Evolutionary conservation across 495 filamentous ascomycete species (phyloP), one percentile per base, ranked within the genome.

Genomic region (Pyronema domesticum): DNA sequence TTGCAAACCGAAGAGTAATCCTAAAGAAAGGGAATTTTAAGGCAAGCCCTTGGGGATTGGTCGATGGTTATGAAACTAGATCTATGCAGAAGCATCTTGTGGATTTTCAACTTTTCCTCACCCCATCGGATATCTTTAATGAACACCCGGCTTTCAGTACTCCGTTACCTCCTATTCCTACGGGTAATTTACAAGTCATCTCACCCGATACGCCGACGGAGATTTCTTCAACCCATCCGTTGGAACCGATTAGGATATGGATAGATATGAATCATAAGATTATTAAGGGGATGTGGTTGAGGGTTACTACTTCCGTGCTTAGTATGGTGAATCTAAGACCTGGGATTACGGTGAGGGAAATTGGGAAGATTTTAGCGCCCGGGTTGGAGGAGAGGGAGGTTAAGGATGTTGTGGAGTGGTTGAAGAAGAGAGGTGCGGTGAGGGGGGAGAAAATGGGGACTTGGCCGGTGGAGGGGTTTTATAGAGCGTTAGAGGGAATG

Each of bases 241-340:
- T 48, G n/a, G 60, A 62, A 19, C 63, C 63, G 17, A 61, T 65
- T 36, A 60, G 59, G 7, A 49, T 66, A 17, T 66, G 63, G 63
- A 54, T 65, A 8, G 59, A 65, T 54, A 60, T 65, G 36, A 60
- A 62, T 11, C 35, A 57, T 15, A 56, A 50, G 14, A 49, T 62
- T n/a, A 57, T 66, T 35, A 50, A 53, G 9, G 63, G 63, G 2
- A 66, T 66, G 63, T 66, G 63, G 63, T 55, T 62, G 4, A 61
- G 65, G 15, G 59, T 62, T 33, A 50, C 51, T n/a, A 65, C 57
- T 9, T 56, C 63, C 11, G 60, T 65, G 10, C 36, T 62, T 7
- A 43, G 55, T 19, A 55, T 56, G 14, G 54, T 66, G 19, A 59
- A 55, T 23, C 58, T 52, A n/a, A 59, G 63, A 10, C 63, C 63